A percentile compares a stretch with the other conserved stretches of the same genome.
These are phyloP conservation scores for Fagopyrum homotropicum DNA, from an alignment of 148 eudicot species.

Conservation along the genomic window DNA sequence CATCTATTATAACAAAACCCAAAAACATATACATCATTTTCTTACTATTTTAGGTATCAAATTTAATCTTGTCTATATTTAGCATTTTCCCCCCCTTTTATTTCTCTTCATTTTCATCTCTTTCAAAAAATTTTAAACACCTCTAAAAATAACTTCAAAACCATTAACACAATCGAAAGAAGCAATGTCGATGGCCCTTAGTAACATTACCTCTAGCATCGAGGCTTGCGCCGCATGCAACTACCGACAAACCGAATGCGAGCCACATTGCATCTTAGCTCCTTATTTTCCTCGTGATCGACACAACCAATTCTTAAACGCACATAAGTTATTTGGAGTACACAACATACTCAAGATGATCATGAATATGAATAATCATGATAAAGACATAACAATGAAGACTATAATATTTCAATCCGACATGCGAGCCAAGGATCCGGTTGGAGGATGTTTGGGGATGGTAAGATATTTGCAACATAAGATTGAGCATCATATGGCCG, in stretches of 20 bases:
- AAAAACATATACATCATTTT: too few species aligned
- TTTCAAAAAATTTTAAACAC: not conserved
- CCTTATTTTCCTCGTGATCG: constrained; percentile 22
- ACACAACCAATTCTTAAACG: constrained; percentile 13
- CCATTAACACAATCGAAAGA: constrained; percentile 49
- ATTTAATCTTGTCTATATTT: not conserved
- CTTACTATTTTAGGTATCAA: too few species aligned
- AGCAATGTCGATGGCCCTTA: constrained; percentile 6
- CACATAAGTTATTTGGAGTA: constrained; percentile 20
- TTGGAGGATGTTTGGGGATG: constrained; percentile 15
- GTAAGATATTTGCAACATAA: not conserved
- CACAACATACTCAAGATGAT: constrained; percentile 18
- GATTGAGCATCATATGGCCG: not conserved
- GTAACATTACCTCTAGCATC: not conserved
- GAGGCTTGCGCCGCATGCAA: constrained; percentile 27
- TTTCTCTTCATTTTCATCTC: constrained; percentile 28
- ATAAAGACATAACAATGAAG: constrained; percentile 7
- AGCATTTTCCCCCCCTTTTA: constrained; percentile 16
- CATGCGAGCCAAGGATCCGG: constrained; percentile 14
- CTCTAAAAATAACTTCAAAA: constrained; percentile 25
- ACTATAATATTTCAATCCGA: constrained; percentile 11
- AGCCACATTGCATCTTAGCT: constrained; percentile 14
- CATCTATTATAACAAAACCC: not conserved
- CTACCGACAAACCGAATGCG: constrained; percentile 16
- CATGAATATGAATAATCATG: not conserved